Evolutionary conservation across 371 early-diverging fungal genomes (phyloP).

Genomic region (Choanephora cucurbitarum): DNA sequence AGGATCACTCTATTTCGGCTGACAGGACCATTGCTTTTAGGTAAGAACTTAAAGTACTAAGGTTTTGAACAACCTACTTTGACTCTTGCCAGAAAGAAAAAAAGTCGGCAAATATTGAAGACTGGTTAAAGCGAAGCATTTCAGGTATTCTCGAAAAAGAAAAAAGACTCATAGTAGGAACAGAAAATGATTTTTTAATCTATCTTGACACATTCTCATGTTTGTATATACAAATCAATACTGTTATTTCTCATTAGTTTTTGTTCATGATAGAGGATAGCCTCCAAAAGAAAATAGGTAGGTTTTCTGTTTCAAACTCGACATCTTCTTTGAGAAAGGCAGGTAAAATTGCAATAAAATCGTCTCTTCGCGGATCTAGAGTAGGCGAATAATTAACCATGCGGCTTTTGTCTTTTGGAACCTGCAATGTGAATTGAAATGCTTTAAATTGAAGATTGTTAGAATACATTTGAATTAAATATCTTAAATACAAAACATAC

Average conservation of each 20-base stretch:
- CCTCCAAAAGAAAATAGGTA: constrained; percentile 11
- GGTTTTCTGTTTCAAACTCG: constrained; percentile 14
- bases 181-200: too few relatives aligned
- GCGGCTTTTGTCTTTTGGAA: constrained; percentile 6
- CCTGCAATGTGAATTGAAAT: constrained; percentile 15
- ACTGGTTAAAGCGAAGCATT: too few relatives aligned
- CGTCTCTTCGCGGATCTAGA: constrained; percentile 13
- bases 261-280: constrained; percentile 4
- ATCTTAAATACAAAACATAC: constrained; percentile 12
- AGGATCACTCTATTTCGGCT: too few relatives aligned
- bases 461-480: neutral
- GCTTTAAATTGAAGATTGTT: constrained; percentile 1
- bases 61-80: too few relatives aligned
- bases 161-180: too few relatives aligned
- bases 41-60: too few relatives aligned
- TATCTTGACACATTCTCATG: too few relatives aligned
- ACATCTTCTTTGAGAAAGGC: constrained; percentile 16
- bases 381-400: constrained; percentile 16
- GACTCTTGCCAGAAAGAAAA: too few relatives aligned
- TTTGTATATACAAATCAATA: neutral
- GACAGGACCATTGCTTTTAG: too few relatives aligned
- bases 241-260: neutral
- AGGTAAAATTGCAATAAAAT: constrained; percentile 13
- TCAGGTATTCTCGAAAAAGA: too few relatives aligned
- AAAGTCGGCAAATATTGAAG: too few relatives aligned